A percentile compares a stretch with the other conserved stretches of the same genome.
Conservation (phyloP, 345 rosid species). For the Nasturtium officinale region DNA sequence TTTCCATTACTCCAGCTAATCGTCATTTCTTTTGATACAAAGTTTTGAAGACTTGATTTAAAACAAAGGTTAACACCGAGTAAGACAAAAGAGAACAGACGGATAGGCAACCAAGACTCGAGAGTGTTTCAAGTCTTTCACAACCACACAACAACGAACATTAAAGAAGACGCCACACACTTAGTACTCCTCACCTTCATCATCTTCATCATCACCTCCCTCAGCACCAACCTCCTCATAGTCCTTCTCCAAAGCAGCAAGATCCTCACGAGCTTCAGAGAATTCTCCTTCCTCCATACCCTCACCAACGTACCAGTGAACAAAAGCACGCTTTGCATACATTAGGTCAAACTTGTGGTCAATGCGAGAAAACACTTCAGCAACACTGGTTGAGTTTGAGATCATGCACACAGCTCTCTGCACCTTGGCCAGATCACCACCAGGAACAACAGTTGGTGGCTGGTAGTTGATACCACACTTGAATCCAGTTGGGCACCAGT, state of each 20-base stretch:
- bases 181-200: slow-evolving; percentile 51
- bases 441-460: slow-evolving; percentile 59
- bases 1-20: background rate
- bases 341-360: slow-evolving; percentile 58
- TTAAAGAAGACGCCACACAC: background rate
- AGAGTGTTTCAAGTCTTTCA: slow-evolving; percentile 14
- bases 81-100: background rate
- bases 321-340: slow-evolving; percentile 59
- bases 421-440: slow-evolving; percentile 56
- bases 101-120: background rate
- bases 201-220: slow-evolving; percentile 50
- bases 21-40: background rate
- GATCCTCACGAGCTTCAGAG: slow-evolving; percentile 59
- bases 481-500: slow-evolving; percentile 58
- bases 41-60: background rate
- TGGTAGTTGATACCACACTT: slow-evolving; percentile 57
- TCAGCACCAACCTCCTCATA: slow-evolving; percentile 60
- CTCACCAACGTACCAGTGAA: slow-evolving; percentile 62
- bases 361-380: slow-evolving; percentile 52
- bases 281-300: slow-evolving; percentile 64
- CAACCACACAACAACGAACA: slow-evolving; percentile 8
- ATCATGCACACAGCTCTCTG: slow-evolving; percentile 60
- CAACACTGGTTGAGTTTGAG: slow-evolving; percentile 54
- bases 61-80: background rate
- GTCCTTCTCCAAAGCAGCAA: slow-evolving; percentile 55